Percentiles rank a stretch among this genome's conserved stretches.
These are phyloP conservation scores for Yamadazyma dendronema DNA, from an alignment of 1,139 yeast genomes.

Conservation along the genomic window DNA sequence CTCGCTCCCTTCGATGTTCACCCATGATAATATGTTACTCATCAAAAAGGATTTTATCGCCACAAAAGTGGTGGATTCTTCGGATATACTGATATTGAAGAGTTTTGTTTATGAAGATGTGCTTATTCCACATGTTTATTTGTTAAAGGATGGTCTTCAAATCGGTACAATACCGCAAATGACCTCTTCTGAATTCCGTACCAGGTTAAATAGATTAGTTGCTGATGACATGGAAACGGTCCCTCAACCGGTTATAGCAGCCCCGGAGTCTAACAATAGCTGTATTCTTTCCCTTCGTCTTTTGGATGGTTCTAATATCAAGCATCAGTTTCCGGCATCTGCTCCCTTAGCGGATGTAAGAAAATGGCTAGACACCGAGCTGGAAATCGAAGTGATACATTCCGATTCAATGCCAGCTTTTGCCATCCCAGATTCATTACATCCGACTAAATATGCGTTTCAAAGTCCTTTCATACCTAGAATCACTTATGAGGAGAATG, in stretches of 20 bases:
- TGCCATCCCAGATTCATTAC: conserved; percentile 32
- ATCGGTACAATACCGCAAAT: conserved; percentile 41
- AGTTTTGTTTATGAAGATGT: conserved; percentile 46
- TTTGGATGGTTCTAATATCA: conserved; percentile 53
- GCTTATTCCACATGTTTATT: conserved; percentile 47
- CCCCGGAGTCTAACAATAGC: no score
- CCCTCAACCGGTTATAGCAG: no score
- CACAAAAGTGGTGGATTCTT: conserved; percentile 42
- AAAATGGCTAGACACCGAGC: conserved; percentile 56
- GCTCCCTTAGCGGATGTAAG: conserved; percentile 56
- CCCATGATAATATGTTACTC: conserved; percentile 8
- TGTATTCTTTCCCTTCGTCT: conserved; percentile 49
- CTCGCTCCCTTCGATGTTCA: conserved; percentile 16
- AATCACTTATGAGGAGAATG: conserved; percentile 42
- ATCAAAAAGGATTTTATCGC: conserved; percentile 32
- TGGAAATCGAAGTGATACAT: conserved; percentile 34
- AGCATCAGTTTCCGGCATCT: conserved; percentile 37
- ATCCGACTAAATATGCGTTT: conserved; percentile 37
- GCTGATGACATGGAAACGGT: no score
- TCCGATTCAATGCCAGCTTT: conserved; percentile 34
- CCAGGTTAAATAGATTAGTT: not conserved
- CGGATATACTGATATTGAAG: conserved; percentile 48
- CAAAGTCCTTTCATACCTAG: conserved; percentile 40
- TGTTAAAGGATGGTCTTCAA: conserved; percentile 46
- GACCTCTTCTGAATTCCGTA: conserved; percentile 6